These are phyloP conservation scores for Ceriops tagal DNA, from an alignment of 345 rosid species.

Conservation along the genomic window DNA sequence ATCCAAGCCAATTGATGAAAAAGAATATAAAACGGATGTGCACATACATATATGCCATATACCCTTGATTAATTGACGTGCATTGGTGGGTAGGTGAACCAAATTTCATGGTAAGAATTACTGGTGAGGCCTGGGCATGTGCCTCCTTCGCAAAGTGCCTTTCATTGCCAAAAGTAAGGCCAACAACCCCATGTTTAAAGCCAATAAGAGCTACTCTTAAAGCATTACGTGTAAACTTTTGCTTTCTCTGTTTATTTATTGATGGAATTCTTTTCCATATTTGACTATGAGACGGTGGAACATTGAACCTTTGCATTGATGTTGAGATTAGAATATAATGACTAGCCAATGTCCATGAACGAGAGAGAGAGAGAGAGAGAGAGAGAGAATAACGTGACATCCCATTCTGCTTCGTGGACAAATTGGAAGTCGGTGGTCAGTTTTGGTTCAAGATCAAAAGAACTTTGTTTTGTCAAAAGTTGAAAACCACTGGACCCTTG, in stretches of 20 bases:
- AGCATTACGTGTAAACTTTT: background rate
- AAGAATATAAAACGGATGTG: too few species aligned
- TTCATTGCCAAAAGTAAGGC: slow-evolving; percentile 1
- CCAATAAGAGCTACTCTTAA: background rate
- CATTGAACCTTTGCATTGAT: background rate
- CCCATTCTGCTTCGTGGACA: background rate
- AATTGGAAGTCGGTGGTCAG: slow-evolving; percentile 1
- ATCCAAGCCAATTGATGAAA: background rate
- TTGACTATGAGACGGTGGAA: background rate
- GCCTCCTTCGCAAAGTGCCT: background rate
- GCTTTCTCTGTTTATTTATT: background rate
- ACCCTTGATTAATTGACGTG: background rate
- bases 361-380: background rate
- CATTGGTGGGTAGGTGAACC: background rate
- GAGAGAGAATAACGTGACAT: background rate
- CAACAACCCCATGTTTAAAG: background rate
- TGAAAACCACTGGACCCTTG: background rate
- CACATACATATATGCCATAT: background rate
- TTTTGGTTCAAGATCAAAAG: background rate
- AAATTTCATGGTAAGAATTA: background rate
- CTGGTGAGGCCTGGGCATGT: background rate
- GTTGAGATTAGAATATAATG: background rate
- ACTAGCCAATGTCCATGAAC: background rate
- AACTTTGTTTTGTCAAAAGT: background rate
- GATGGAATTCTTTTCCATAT: background rate